phyloP scores from a whole-genome alignment of 78 protist species.

The Dictyostelium firmibasis region DNA sequence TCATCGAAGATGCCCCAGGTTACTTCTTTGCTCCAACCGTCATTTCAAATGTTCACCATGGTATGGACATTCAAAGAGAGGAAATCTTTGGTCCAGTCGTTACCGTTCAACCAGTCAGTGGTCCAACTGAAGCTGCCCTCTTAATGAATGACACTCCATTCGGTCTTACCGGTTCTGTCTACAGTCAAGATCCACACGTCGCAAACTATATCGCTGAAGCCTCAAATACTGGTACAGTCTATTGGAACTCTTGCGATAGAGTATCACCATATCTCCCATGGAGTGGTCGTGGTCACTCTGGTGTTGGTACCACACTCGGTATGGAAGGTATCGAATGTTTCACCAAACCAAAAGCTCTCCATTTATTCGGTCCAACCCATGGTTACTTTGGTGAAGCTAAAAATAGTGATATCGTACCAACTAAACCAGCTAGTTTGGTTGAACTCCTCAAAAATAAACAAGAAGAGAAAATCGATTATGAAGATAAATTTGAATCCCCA shows the following conservation, averaged over 20 bases:
- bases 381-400: constrained; percentile 3
- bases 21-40: constrained; percentile 80
- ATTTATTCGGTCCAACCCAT: not conserved
- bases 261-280: constrained; percentile 79
- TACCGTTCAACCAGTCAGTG: constrained; percentile 65
- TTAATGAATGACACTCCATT: constrained; percentile 78
- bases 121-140: constrained; percentile 33
- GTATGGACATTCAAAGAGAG: constrained; percentile 67
- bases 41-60: constrained; percentile 54
- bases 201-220: constrained; percentile 40
- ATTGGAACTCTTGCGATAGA: constrained; percentile 83
- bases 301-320: constrained; percentile 76
- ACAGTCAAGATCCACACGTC: not conserved
- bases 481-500: not conserved
- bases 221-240: constrained; percentile 77
- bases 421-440: not conserved
- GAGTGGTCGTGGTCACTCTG: constrained; percentile 72
- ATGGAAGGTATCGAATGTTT: constrained; percentile 65
- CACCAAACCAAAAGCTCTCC: constrained; percentile 62
- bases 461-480: not conserved
- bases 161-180: constrained; percentile 74
- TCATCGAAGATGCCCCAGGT: constrained; percentile 55
- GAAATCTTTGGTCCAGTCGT: constrained; percentile 76
- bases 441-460: not conserved
- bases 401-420: constrained; percentile 29